phyloP scores from a whole-genome alignment of 1,139 yeast species.

The Nakaseomyces uthaithaninus region DNA sequence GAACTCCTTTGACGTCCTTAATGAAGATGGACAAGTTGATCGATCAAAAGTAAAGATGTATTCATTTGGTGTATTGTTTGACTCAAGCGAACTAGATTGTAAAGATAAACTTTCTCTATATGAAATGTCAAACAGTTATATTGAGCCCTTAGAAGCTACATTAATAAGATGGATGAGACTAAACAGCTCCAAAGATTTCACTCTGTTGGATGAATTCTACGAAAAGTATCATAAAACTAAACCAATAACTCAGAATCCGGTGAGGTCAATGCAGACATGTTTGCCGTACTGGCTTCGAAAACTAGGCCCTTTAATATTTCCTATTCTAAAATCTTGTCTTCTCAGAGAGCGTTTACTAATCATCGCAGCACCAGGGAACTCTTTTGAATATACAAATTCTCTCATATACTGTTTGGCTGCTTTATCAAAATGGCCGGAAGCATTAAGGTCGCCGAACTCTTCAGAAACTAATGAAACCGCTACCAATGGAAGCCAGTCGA shows the following conservation, averaged over 20 bases:
- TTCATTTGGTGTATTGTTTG: conserved; percentile 56
- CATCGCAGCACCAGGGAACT: conserved; percentile 37
- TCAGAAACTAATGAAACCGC: background rate
- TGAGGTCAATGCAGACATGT: conserved; percentile 21
- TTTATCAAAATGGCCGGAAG: background rate
- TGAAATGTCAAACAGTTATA: background rate
- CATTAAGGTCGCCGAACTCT: background rate
- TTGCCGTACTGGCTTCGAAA: conserved; percentile 26
- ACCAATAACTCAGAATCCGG: background rate
- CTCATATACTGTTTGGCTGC: conserved; percentile 39
- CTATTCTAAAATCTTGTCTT: conserved; percentile 60
- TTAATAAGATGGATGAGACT: conserved; percentile 33
- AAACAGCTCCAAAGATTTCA: conserved; percentile 16
- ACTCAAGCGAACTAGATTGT: conserved; percentile 16
- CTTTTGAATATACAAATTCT: conserved; percentile 39
- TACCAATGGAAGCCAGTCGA: conserved; percentile 11
- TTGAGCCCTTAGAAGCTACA: conserved; percentile 33
- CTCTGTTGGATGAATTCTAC: conserved; percentile 27
- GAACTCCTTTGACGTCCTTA: conserved; percentile 29
- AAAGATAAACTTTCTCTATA: background rate
- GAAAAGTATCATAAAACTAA: background rate
- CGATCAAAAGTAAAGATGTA: conserved; percentile 55
- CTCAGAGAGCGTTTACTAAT: conserved; percentile 55
- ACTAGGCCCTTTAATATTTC: conserved; percentile 68
- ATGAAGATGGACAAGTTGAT: conserved; percentile 30